Evolutionary conservation across 805 yeast species (phyloP).

Genomic region (Candida yuanshanica): DNA sequence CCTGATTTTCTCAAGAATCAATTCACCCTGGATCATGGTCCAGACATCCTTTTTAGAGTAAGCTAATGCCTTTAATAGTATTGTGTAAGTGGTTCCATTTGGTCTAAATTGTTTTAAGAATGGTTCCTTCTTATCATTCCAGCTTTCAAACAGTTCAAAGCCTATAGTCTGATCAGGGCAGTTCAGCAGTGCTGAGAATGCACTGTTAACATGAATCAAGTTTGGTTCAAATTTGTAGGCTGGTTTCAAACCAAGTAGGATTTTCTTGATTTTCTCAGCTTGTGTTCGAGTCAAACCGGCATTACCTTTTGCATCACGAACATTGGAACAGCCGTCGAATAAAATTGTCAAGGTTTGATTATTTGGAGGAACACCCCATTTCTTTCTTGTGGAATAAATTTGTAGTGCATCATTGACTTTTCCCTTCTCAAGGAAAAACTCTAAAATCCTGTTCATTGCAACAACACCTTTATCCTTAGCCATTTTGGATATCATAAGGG

Average conservation of each 20-base stretch:
- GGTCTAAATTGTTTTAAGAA: conserved; percentile 24
- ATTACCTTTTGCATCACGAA: conserved; percentile 12
- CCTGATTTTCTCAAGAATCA: conserved; percentile 9
- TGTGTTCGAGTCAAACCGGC: conserved; percentile 28
- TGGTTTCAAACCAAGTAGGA: conserved; percentile 26
- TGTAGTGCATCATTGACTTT: conserved; percentile 46
- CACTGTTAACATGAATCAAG: conserved; percentile 40
- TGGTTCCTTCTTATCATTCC: conserved; percentile 16
- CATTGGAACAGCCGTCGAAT: conserved; percentile 38
- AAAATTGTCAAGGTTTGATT: conserved; percentile 42
- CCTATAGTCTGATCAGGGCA: conserved; percentile 34
- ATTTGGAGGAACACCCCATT: conserved; percentile 53
- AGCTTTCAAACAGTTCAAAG: conserved; percentile 32
- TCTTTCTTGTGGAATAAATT: conserved; percentile 48
- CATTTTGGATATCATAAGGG: conserved; percentile 42
- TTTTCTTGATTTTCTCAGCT: conserved; percentile 28
- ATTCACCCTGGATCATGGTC: conserved; percentile 8
- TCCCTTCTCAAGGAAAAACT: conserved; percentile 37
- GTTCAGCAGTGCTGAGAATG: conserved; percentile 37
- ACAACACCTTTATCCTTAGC: conserved; percentile 51
- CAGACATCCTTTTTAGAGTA: conserved; percentile 8
- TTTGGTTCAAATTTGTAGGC: conserved; percentile 28
- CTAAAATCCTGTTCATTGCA: conserved; percentile 57
- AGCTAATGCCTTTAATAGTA: conserved; percentile 19
- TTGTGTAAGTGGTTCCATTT: conserved; percentile 28